These are phyloP conservation scores for Lizanozyma gosingica DNA, from an alignment of 1,139 yeast genomes.

Conservation along the genomic window DNA sequence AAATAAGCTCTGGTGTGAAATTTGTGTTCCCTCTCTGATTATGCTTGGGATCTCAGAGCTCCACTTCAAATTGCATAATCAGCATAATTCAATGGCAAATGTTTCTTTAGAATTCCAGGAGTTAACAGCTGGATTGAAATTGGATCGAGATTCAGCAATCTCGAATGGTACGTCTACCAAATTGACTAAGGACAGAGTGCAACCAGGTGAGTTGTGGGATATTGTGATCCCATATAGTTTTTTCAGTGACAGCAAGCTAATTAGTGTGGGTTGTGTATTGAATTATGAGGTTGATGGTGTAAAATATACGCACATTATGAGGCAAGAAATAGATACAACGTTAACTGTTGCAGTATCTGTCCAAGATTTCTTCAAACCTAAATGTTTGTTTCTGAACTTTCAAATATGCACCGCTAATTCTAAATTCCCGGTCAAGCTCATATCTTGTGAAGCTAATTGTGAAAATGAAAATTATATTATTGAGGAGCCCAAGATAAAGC, in stretches of 20 bases:
- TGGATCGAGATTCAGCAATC: neutral
- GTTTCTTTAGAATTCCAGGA: neutral
- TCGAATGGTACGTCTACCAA: no score
- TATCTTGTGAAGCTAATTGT: slow-evolving; percentile 32
- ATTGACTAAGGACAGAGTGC: neutral
- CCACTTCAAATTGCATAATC: neutral
- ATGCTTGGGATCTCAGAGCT: neutral
- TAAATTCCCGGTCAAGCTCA: slow-evolving; percentile 46
- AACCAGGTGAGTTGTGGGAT: neutral
- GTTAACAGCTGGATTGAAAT: neutral
- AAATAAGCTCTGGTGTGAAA: neutral
- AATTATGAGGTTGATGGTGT: slow-evolving; percentile 12
- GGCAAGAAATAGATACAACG: slow-evolving; percentile 37
- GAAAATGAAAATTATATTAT: slow-evolving; percentile 31
- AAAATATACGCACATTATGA: slow-evolving; percentile 15
- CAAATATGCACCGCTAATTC: slow-evolving; percentile 52
- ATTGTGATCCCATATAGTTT: neutral
- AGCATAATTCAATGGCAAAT: neutral
- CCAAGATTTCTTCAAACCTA: slow-evolving; percentile 59
- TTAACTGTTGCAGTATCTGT: slow-evolving; percentile 61
- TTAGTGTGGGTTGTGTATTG: neutral
- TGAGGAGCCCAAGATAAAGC: slow-evolving; percentile 17
- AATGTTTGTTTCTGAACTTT: slow-evolving; percentile 54
- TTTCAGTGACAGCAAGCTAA: neutral
- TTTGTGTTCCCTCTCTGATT: neutral